phyloP scores from a whole-genome alignment of 1,284 basidiomycete genomes.

The Papiliotrema flavescens region DNA sequence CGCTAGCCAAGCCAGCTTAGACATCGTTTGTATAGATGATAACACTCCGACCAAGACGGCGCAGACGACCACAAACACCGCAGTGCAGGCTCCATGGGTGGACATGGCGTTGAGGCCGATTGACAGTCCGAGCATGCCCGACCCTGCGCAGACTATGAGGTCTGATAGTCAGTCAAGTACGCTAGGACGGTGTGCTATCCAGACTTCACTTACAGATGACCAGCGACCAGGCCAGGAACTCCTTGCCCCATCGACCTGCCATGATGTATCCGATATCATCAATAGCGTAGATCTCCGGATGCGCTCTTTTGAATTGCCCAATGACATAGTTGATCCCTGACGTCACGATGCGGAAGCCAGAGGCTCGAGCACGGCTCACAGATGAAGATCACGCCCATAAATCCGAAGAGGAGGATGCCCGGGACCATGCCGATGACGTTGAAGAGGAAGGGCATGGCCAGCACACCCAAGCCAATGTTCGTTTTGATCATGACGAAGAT shows the following conservation, averaged over 20 bases:
- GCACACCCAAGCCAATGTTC: conserved; percentile 60
- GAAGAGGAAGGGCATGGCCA: conserved; percentile 57
- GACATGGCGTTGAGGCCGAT: conserved; percentile 43
- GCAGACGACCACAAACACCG: conserved; percentile 39
- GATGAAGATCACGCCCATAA: conserved; percentile 44
- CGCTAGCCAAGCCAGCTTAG: conserved; percentile 43
- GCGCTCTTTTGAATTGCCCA: conserved; percentile 59
- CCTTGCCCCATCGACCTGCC: conserved; percentile 45
- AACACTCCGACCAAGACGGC: conserved; percentile 23
- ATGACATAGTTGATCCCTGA: conserved; percentile 56
- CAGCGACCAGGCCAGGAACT: conserved; percentile 52
- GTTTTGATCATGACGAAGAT: conserved; percentile 59
- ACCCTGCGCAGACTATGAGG: conserved; percentile 7
- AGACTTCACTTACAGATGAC: conserved; percentile 34
- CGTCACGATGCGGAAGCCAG: not conserved
- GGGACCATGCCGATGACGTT: conserved; percentile 58
- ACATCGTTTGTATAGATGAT: conserved; percentile 29
- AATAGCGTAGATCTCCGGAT: conserved; percentile 59
- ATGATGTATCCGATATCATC: conserved; percentile 58
- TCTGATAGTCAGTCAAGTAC: not conserved
- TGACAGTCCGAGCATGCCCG: conserved; percentile 10
- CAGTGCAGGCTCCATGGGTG: conserved; percentile 42
- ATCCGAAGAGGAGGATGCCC: conserved; percentile 51
- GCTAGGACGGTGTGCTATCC: too few species aligned
- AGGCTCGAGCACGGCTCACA: conserved; percentile 46